These are phyloP conservation scores for Angophora floribunda DNA, from an alignment of 345 rosid species.

Conservation along the genomic window DNA sequence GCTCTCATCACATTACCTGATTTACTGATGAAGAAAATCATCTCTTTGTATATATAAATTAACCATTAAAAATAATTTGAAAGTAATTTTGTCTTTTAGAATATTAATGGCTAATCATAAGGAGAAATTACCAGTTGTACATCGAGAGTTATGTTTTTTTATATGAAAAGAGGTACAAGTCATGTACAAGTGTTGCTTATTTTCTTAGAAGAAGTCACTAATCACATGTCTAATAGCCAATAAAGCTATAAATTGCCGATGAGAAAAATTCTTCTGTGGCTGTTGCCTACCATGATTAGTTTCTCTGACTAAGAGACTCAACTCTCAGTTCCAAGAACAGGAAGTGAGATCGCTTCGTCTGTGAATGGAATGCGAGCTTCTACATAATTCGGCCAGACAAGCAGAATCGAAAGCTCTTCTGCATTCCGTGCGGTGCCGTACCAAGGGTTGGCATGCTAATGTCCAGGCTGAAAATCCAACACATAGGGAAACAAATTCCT, in stretches of 20 bases:
- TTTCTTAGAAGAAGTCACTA: background rate
- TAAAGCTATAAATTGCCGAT: background rate
- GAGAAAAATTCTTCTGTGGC: background rate
- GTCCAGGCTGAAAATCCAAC: background rate
- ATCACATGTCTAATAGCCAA: background rate
- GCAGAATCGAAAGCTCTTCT: background rate
- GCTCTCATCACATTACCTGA: too few relatives aligned
- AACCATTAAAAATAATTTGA: too few relatives aligned
- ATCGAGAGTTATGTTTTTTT: background rate
- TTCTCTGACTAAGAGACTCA: too few relatives aligned
- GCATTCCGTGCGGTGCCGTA: background rate
- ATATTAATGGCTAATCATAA: background rate
- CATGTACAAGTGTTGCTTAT: background rate
- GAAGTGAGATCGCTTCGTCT: too few relatives aligned
- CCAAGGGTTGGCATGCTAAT: background rate
- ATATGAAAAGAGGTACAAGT: background rate
- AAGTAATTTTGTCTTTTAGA: background rate
- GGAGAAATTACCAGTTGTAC: background rate
- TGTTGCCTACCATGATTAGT: background rate
- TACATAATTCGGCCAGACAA: background rate
- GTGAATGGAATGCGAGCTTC: background rate
- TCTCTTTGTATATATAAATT: too few relatives aligned
- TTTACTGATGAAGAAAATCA: too few relatives aligned
- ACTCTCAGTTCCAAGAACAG: too few relatives aligned
- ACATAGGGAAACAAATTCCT: too few relatives aligned